Evolutionary conservation across 768 basidiomycete genomes (phyloP).

Genomic region (Hysterangium stoloniferum): DNA sequence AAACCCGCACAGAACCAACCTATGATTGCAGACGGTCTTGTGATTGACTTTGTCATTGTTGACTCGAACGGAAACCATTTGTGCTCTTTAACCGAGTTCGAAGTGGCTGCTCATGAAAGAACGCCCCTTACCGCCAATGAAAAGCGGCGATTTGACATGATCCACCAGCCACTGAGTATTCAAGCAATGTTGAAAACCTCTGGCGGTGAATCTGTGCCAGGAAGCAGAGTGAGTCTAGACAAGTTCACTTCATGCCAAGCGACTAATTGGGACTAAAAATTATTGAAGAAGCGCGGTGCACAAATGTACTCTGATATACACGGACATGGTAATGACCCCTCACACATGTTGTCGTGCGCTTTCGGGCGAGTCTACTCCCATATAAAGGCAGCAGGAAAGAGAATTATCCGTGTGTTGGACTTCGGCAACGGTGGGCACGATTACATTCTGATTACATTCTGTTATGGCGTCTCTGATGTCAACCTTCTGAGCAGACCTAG

Average conservation of each 20-base stretch:
- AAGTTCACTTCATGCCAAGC: too few species aligned
- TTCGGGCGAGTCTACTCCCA: slow-evolving; percentile 11
- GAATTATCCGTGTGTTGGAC: slow-evolving; percentile 16
- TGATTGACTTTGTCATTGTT: slow-evolving; percentile 21
- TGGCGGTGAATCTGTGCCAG: neutral
- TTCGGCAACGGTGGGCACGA: slow-evolving; percentile 15
- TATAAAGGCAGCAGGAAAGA: slow-evolving; percentile 13
- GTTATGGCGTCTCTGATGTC: too few species aligned
- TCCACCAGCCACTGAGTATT: neutral
- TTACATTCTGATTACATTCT: too few species aligned
- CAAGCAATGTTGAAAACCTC: neutral
- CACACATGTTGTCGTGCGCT: neutral
- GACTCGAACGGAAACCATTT: slow-evolving; percentile 21
- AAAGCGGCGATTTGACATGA: slow-evolving; percentile 25
- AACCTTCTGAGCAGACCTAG: too few species aligned
- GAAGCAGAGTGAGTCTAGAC: neutral
- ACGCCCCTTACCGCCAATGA: slow-evolving; percentile 23
- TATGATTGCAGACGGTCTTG: too few species aligned
- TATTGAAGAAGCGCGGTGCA: neutral
- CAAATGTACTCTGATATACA: slow-evolving; percentile 11
- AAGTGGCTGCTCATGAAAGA: slow-evolving; percentile 26
- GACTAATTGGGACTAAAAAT: neutral
- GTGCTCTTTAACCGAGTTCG: slow-evolving; percentile 24
- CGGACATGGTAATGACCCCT: slow-evolving; percentile 12
- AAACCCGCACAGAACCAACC: too few species aligned